Evolutionary conservation across 2,329 filamentous ascomycete species (phyloP).

Genomic region (Xylariaceae sp.): DNA sequence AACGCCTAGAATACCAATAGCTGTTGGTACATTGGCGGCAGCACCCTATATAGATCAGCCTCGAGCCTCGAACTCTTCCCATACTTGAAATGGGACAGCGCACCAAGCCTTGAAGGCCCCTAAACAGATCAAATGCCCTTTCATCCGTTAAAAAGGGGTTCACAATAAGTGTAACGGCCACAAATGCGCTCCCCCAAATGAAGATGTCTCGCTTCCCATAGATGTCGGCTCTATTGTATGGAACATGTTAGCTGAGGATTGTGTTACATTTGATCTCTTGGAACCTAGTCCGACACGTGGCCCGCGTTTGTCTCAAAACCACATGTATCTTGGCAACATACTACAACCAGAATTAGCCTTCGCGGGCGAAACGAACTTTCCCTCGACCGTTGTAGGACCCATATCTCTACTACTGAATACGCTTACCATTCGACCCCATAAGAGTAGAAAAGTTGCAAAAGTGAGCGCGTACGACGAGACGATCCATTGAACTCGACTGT

Average conservation of each 20-base stretch:
- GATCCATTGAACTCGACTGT: constrained; percentile 60
- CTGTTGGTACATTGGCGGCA: constrained; percentile 67
- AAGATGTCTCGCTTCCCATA: constrained; percentile 65
- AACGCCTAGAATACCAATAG: constrained; percentile 64
- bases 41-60: constrained; percentile 45
- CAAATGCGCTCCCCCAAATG: constrained; percentile 59
- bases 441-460: constrained; percentile 63
- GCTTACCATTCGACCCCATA: constrained; percentile 63
- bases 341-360: background rate
- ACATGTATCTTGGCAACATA: background rate
- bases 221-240: constrained; percentile 30
- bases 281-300: too few species aligned
- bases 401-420: too few species aligned
- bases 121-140: constrained; percentile 63
- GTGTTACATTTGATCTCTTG: too few species aligned
- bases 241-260: too few species aligned
- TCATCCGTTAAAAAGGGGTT: constrained; percentile 64
- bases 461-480: constrained; percentile 62
- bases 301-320: too few species aligned
- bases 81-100: background rate
- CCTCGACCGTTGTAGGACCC: background rate
- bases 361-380: background rate
- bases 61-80: background rate
- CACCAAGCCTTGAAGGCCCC: constrained; percentile 61
- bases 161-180: constrained; percentile 53